Percentiles rank a stretch among this genome's conserved stretches.
These are phyloP conservation scores for Thielaviopsis cerberus DNA, from an alignment of 2,329 filamentous ascomycete species.

Conservation along the genomic window DNA sequence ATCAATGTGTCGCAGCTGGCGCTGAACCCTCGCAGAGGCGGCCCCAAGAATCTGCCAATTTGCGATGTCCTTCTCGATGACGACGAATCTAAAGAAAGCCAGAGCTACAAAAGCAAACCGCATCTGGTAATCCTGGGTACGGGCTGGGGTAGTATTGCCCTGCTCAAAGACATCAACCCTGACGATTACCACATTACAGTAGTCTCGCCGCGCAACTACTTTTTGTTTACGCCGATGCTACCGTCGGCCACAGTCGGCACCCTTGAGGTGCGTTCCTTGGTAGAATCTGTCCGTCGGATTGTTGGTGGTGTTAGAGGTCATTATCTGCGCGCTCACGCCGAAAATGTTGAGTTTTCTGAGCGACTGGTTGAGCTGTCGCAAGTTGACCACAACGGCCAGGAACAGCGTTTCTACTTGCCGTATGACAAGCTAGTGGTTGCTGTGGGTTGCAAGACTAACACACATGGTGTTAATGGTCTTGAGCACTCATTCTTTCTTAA, in stretches of 20 bases:
- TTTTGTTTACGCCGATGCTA: conserved; percentile 94
- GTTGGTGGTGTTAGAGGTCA: conserved; percentile 62
- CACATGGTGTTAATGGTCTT: conserved; percentile 85
- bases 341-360: conserved; percentile 78
- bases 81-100: conserved; percentile 55
- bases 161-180: conserved; percentile 75
- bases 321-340: conserved; percentile 71
- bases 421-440: conserved; percentile 93
- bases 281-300: conserved; percentile 82
- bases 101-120: conserved; percentile 65
- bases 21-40: conserved; percentile 61
- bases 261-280: conserved; percentile 71
- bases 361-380: conserved; percentile 80
- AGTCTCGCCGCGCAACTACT: conserved; percentile 87
- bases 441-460: conserved; percentile 81
- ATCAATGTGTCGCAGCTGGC: conserved; percentile 72
- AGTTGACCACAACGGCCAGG: conserved; percentile 48
- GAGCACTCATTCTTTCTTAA: conserved; percentile 92
- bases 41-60: conserved; percentile 89
- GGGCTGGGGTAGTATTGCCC: conserved; percentile 83
- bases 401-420: conserved; percentile 73
- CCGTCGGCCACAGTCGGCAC: conserved; percentile 94
- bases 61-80: conserved; percentile 78
- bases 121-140: conserved; percentile 82
- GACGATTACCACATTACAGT: conserved; percentile 93